These are phyloP conservation scores for Sclerotiophoma versabilis DNA, from an alignment of 2,329 filamentous ascomycete species.

Conservation along the genomic window DNA sequence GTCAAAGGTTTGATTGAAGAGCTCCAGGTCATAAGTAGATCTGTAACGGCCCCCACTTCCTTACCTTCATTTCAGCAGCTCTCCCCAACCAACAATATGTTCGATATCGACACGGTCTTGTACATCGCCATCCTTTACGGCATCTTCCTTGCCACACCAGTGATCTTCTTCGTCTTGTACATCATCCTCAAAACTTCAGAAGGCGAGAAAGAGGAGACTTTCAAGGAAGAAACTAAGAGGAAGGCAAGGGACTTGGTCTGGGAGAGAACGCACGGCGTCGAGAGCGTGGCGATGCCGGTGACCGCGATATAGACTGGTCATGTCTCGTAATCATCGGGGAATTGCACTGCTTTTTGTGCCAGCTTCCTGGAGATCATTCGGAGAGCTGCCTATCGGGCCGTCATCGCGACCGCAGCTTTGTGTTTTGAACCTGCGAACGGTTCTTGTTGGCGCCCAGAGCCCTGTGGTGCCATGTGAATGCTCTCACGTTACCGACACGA, in stretches of 20 bases:
- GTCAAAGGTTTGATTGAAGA: background rate
- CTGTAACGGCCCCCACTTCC: background rate
- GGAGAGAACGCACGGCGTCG: background rate
- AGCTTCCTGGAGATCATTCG: background rate
- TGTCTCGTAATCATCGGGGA: background rate
- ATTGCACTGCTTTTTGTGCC: background rate
- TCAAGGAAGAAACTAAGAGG: background rate
- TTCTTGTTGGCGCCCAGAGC: background rate
- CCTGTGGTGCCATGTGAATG: background rate
- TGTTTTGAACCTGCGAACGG: background rate
- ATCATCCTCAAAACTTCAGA: background rate
- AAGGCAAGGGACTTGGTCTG: background rate
- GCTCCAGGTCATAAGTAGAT: too few relatives aligned
- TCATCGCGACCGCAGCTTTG: background rate
- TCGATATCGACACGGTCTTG: background rate
- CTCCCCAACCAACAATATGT: too few relatives aligned
- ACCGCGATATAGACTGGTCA: background rate
- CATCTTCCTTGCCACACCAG: background rate
- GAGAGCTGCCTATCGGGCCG: constrained; percentile 4
- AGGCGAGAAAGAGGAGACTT: background rate
- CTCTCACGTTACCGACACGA: background rate
- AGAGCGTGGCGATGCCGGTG: background rate
- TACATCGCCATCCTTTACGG: background rate
- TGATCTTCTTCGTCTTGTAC: constrained; percentile 1
- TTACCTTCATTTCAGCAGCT: background rate